phyloP scores from a whole-genome alignment of 1,139 yeast species.

The Geotrichum restrictum region DNA sequence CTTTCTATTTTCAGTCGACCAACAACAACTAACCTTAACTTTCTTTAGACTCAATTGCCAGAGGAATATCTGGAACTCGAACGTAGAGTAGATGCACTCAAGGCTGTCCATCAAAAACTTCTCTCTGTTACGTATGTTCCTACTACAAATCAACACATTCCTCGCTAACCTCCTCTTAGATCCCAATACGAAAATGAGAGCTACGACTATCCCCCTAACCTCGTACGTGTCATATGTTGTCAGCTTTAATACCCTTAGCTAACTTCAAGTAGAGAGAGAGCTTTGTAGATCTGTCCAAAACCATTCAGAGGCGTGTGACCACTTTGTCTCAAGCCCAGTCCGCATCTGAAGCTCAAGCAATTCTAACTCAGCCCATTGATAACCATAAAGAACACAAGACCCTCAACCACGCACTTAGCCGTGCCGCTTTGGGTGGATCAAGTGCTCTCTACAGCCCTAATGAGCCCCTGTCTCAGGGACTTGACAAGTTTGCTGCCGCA shows the following conservation, averaged over 20 bases:
- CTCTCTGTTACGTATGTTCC: conserved; percentile 56
- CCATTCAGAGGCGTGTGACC: conserved; percentile 59
- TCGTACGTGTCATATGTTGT: conserved; percentile 25
- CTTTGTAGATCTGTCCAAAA: conserved; percentile 67
- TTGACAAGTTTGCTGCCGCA: conserved; percentile 50
- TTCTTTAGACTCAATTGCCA: conserved; percentile 64
- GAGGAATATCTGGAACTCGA: conserved; percentile 76
- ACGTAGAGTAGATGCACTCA: conserved; percentile 68
- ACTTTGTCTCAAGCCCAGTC: conserved; percentile 71
- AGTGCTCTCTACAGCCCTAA: conserved; percentile 43
- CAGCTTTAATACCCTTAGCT: background rate
- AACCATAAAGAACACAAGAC: conserved; percentile 73
- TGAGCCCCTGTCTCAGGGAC: conserved; percentile 48
- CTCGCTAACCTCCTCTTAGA: conserved; percentile 20
- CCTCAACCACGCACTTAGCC: conserved; percentile 74
- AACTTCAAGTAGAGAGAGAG: conserved; percentile 47
- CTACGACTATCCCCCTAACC: conserved; percentile 79
- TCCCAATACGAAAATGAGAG: conserved; percentile 69
- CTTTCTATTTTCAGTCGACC: background rate
- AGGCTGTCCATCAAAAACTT: conserved; percentile 65
- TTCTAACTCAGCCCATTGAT: conserved; percentile 51
- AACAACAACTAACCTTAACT: conserved; percentile 3
- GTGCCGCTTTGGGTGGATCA: conserved; percentile 61
- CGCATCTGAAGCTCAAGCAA: conserved; percentile 80
- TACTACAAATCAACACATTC: background rate